Conservation (phyloP, 352 stramenopile species). For the Elongisporangium anandrum region DNA sequence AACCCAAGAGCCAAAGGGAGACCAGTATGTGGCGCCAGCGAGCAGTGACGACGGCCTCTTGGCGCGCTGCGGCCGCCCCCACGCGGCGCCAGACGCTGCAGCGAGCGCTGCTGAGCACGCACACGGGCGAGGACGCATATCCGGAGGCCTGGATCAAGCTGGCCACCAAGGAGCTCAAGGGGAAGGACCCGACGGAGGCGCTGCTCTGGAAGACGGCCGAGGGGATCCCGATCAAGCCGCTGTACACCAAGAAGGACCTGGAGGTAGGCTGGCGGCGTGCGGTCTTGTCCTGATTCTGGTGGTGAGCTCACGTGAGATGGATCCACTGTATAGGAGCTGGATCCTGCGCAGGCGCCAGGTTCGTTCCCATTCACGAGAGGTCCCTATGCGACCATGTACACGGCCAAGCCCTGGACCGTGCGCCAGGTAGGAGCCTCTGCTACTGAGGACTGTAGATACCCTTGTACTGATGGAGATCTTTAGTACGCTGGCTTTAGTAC, state of each 20-base stretch:
- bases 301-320: background rate
- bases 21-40: background rate
- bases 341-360: slow-evolving; percentile 68
- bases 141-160: slow-evolving; percentile 48
- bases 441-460: background rate
- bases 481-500: slow-evolving; percentile 96
- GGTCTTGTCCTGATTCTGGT: background rate
- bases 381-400: slow-evolving; percentile 98
- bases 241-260: slow-evolving; percentile 90
- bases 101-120: slow-evolving; percentile 16
- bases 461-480: slow-evolving; percentile 6
- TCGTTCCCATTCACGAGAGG: slow-evolving; percentile 92
- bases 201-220: slow-evolving; percentile 88
- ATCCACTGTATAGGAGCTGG: slow-evolving; percentile 23
- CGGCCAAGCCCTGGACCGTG: slow-evolving; percentile 92
- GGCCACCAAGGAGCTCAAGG: slow-evolving; percentile 82
- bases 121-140: slow-evolving; percentile 28
- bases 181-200: slow-evolving; percentile 58
- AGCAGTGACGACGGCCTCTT: background rate
- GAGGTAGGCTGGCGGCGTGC: slow-evolving; percentile 15
- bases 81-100: background rate
- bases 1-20: background rate
- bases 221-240: slow-evolving; percentile 93
- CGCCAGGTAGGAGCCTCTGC: slow-evolving; percentile 47
- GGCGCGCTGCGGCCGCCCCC: background rate